Conservation (phyloP, 2,329 filamentous ascomycete genomes). For the Podosphaera xanthii region DNA sequence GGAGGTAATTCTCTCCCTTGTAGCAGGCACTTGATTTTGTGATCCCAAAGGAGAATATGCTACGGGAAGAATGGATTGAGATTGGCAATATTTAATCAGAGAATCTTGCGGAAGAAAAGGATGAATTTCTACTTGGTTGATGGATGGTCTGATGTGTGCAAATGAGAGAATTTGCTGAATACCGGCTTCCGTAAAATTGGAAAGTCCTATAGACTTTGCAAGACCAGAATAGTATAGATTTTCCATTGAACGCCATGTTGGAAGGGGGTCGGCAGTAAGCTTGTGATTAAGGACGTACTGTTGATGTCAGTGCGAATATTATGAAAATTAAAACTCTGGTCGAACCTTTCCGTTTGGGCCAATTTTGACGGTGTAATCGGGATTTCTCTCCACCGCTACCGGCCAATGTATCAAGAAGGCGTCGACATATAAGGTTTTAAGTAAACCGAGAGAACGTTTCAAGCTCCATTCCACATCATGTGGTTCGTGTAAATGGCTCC, state of each 20-base stretch:
- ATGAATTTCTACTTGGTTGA: constrained; percentile 45
- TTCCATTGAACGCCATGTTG: constrained; percentile 56
- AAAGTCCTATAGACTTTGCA: constrained; percentile 33
- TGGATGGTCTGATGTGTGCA: constrained; percentile 24
- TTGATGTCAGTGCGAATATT: background rate
- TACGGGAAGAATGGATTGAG: constrained; percentile 47
- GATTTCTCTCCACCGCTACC: constrained; percentile 50
- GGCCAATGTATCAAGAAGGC: constrained; percentile 71
- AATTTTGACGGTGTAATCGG: constrained; percentile 36
- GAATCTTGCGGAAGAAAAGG: constrained; percentile 51
- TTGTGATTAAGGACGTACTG: background rate
- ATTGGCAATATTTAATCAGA: constrained; percentile 43
- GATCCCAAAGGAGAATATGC: constrained; percentile 44
- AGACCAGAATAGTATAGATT: constrained; percentile 35
- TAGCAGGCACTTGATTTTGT: background rate
- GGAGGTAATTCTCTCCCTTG: background rate
- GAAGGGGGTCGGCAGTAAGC: constrained; percentile 25
- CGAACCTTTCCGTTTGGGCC: constrained; percentile 27
- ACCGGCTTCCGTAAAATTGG: constrained; percentile 31
- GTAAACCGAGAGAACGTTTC: constrained; percentile 45
- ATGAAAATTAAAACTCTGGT: background rate
- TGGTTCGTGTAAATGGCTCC: constrained; percentile 48
- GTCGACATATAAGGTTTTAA: constrained; percentile 63
- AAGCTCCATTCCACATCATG: constrained; percentile 49
- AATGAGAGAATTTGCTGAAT: constrained; percentile 28